Evolutionary conservation across 176 grass and related monocot genomes (phyloP).

Genomic region (Zoysia japonica): DNA sequence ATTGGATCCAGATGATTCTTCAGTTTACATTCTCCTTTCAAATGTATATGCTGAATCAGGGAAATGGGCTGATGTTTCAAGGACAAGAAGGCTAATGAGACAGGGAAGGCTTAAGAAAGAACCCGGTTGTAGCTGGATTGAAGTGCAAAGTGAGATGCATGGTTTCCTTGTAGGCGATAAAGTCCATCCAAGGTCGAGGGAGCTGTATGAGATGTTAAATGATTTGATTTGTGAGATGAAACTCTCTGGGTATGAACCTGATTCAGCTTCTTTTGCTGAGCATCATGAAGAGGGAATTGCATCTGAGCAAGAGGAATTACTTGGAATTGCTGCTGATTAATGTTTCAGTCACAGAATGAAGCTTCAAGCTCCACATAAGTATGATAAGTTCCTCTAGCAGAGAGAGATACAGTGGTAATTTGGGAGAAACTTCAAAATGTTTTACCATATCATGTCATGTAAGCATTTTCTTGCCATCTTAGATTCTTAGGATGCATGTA

Average conservation of each 20-base stretch:
- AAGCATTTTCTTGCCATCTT: conserved; percentile 26
- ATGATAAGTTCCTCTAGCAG: background rate
- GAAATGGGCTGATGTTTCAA: conserved; percentile 72
- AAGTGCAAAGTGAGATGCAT: conserved; percentile 70
- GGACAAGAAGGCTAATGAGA: conserved; percentile 68
- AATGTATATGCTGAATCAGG: conserved; percentile 70
- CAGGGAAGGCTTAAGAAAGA: conserved; percentile 72
- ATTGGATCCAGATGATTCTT: conserved; percentile 71
- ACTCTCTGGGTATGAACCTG: conserved; percentile 52
- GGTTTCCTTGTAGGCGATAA: conserved; percentile 75
- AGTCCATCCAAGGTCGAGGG: conserved; percentile 54
- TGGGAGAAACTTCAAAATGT: background rate
- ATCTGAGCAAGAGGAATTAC: conserved; percentile 37
- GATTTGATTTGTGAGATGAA: conserved; percentile 79
- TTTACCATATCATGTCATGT: conserved; percentile 2
- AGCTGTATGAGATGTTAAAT: conserved; percentile 69
- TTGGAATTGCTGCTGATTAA: conserved; percentile 24
- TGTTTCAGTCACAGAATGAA: conserved; percentile 22
- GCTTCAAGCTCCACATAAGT: background rate
- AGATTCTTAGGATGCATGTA: conserved; percentile 17
- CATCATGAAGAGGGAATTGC: conserved; percentile 42
- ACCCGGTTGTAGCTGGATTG: conserved; percentile 92
- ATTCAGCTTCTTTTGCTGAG: conserved; percentile 39
- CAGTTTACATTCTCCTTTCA: conserved; percentile 69
- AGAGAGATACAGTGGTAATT: conserved; percentile 11